Conservation (phyloP, 2,329 filamentous ascomycete genomes). For the Furcasterigmium sp. region DNA sequence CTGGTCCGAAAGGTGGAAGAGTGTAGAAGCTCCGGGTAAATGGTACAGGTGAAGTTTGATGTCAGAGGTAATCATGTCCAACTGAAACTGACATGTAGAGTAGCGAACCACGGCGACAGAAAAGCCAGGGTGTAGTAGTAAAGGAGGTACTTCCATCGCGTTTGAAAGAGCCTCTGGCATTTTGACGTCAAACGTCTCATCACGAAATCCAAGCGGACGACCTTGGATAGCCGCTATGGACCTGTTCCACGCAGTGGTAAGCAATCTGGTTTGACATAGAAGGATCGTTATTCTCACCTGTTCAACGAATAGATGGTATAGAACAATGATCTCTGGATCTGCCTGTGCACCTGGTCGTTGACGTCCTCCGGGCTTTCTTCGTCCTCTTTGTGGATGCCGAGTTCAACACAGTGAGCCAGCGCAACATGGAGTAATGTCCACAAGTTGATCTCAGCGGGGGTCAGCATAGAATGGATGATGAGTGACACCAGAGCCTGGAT, state of each 20-base stretch:
- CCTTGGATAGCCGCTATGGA: slow-evolving; percentile 31
- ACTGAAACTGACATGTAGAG: slow-evolving; percentile 19
- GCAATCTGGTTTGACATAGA: neutral
- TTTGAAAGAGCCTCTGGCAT: slow-evolving; percentile 7
- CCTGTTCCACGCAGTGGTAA: too few relatives aligned
- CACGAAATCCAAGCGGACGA: slow-evolving; percentile 27
- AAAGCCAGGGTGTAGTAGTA: slow-evolving; percentile 6
- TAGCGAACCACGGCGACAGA: slow-evolving; percentile 11
- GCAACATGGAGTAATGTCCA: slow-evolving; percentile 29
- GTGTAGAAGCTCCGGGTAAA: slow-evolving; percentile 11
- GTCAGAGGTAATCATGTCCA: slow-evolving; percentile 17
- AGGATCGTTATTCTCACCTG: too few relatives aligned
- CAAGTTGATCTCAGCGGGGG: slow-evolving; percentile 25
- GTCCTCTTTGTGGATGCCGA: slow-evolving; percentile 28
- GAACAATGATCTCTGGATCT: slow-evolving; percentile 21
- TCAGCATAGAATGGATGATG: slow-evolving; percentile 23
- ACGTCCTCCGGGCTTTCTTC: slow-evolving; percentile 15
- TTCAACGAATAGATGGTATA: slow-evolving; percentile 29
- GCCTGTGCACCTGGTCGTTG: slow-evolving; percentile 5
- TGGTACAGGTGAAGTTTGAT: slow-evolving; percentile 18
- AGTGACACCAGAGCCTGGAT: slow-evolving; percentile 25
- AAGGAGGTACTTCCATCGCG: neutral
- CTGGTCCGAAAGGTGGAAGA: slow-evolving; percentile 9
- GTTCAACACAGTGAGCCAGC: slow-evolving; percentile 29
- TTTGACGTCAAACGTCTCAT: slow-evolving; percentile 28